Percentiles rank a stretch among this genome's conserved stretches.
Evolutionary conservation across 1,284 basidiomycete genomes (phyloP).

Genomic region (Apiotrichum siamense): DNA sequence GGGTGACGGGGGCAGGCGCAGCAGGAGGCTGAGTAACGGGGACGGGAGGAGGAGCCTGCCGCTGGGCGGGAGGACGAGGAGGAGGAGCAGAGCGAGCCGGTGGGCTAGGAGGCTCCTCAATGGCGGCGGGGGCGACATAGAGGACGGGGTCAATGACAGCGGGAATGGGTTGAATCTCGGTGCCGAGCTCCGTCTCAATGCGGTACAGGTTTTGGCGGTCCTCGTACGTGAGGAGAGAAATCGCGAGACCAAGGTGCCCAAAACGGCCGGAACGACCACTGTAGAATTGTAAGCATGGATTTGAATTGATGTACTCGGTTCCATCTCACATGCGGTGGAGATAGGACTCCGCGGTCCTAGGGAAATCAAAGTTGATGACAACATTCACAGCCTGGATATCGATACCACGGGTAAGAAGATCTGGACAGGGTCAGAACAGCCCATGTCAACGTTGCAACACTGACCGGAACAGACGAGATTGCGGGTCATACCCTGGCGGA

Average conservation of each 20-base stretch:
- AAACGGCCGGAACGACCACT: constrained; percentile 94
- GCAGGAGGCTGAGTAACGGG: neutral
- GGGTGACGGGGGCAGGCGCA: constrained; percentile 6
- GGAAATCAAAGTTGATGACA: constrained; percentile 99
- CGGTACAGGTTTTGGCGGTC: constrained; percentile 96
- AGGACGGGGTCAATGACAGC: constrained; percentile 84
- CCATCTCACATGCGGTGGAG: constrained; percentile 59
- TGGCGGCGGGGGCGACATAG: constrained; percentile 62
- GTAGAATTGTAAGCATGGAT: constrained; percentile 3
- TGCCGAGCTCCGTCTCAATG: constrained; percentile 97
- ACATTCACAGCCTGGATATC: constrained; percentile 99
- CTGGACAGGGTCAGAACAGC: constrained; percentile 42
- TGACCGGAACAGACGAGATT: constrained; percentile 84
- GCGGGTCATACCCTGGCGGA: constrained; percentile 94
- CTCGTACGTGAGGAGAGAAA: constrained; percentile 94
- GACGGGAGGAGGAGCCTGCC: constrained; percentile 1
- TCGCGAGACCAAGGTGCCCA: constrained; percentile 93
- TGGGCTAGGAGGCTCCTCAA: constrained; percentile 23
- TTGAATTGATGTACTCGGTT: neutral
- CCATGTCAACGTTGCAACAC: constrained; percentile 10
- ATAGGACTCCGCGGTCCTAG: constrained; percentile 97
- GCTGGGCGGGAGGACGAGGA: constrained; percentile 13
- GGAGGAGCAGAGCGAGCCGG: constrained; percentile 12
- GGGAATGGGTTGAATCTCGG: constrained; percentile 95
- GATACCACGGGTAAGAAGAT: constrained; percentile 96